phyloP scores from a whole-genome alignment of 768 basidiomycete genomes.

The Filobasidium floriforme region DNA sequence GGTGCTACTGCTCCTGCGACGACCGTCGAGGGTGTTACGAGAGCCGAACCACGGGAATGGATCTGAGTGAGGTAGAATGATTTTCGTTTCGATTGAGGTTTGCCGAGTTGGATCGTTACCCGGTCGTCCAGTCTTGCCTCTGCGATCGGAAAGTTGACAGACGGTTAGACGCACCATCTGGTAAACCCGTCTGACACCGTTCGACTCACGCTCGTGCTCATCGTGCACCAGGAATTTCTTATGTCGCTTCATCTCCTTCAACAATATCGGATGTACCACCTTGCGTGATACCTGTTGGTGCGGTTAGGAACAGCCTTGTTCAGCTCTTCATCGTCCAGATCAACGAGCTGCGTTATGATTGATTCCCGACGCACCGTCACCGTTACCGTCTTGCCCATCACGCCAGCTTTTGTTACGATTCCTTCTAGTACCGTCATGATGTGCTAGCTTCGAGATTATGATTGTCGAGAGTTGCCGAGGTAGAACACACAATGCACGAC shows the following conservation, averaged over 20 bases:
- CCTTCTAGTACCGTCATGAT: constrained; percentile 31
- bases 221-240: constrained; percentile 40
- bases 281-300: constrained; percentile 27
- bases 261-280: constrained; percentile 38
- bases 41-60: constrained; percentile 11
- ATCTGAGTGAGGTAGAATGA: constrained; percentile 29
- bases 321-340: background rate
- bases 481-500: no score
- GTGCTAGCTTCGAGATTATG: background rate
- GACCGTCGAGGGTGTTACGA: background rate
- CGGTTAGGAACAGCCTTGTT: background rate
- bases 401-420: constrained; percentile 38
- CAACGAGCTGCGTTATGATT: no score
- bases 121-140: constrained; percentile 33
- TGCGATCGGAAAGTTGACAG: background rate
- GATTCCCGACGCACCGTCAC: constrained; percentile 31
- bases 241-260: constrained; percentile 33
- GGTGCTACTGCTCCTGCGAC: background rate
- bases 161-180: background rate
- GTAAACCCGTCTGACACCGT: background rate
- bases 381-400: constrained; percentile 42
- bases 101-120: constrained; percentile 38
- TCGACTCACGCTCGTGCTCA: constrained; percentile 33
- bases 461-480: background rate
- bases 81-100: constrained; percentile 34